phyloP scores from a whole-genome alignment of 495 filamentous ascomycete genomes.

The Trichocladium uniseriatum region DNA sequence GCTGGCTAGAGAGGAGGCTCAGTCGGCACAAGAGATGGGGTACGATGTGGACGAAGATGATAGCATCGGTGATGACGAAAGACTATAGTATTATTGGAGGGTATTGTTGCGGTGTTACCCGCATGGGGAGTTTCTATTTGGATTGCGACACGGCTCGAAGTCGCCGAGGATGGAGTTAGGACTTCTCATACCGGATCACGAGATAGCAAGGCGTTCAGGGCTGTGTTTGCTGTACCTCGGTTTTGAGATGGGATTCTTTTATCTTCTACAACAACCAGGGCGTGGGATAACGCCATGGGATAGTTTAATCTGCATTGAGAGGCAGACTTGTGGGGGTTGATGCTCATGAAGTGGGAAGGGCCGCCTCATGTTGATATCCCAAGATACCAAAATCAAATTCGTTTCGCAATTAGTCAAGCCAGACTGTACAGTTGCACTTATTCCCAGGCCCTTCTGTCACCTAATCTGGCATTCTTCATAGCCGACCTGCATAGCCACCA shows the following conservation, averaged over 20 bases:
- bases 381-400: not conserved
- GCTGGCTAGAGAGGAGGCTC: slow-evolving; percentile 23
- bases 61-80: slow-evolving; percentile 30
- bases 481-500: too few species aligned
- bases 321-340: not conserved
- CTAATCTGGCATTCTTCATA: too few species aligned
- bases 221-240: not conserved
- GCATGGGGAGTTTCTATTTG: not conserved
- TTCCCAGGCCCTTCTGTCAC: too few species aligned
- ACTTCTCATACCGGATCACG: not conserved
- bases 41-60: slow-evolving; percentile 27
- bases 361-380: not conserved
- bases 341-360: not conserved
- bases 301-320: too few species aligned
- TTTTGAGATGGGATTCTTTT: not conserved
- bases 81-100: slow-evolving; percentile 2
- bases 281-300: too few species aligned
- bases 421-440: too few species aligned
- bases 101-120: not conserved
- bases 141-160: not conserved
- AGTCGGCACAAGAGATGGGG: slow-evolving; percentile 20
- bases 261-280: too few species aligned
- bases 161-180: not conserved
- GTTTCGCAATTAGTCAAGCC: not conserved
- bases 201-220: slow-evolving; percentile 3